Evolutionary conservation across 768 basidiomycete genomes (phyloP).

Genomic region (Cyathus striatus): DNA sequence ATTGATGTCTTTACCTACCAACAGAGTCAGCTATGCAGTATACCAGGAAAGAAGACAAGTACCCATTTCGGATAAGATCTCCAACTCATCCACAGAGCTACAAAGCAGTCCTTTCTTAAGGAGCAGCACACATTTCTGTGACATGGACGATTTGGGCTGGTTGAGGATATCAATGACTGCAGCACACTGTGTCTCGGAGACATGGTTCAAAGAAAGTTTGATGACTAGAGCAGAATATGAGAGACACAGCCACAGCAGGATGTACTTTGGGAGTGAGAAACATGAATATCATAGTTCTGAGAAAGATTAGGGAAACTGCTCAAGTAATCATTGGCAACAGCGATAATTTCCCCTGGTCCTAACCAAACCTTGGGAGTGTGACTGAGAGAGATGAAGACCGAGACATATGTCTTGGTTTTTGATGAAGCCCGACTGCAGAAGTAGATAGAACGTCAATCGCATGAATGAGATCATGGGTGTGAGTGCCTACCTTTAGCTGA

Average conservation of each 20-base stretch:
- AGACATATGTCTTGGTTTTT: constrained; percentile 61
- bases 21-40: no score
- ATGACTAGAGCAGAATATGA: constrained; percentile 49
- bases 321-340: constrained; percentile 61
- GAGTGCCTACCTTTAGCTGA: no score
- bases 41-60: constrained; percentile 10
- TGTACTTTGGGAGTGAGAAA: constrained; percentile 76
- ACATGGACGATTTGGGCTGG: constrained; percentile 56
- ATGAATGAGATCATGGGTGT: no score
- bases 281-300: constrained; percentile 66
- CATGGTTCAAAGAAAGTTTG: constrained; percentile 55
- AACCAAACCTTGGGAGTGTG: constrained; percentile 55
- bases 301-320: constrained; percentile 67
- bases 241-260: constrained; percentile 8
- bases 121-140: constrained; percentile 66
- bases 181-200: constrained; percentile 50
- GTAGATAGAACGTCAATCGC: no score
- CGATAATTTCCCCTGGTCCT: constrained; percentile 70
- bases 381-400: constrained; percentile 82
- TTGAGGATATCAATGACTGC: constrained; percentile 61
- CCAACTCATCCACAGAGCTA: constrained; percentile 68
- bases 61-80: constrained; percentile 62
- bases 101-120: constrained; percentile 67
- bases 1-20: constrained; percentile 66
- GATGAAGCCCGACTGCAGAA: no score